Evolutionary conservation across 2,329 filamentous ascomycete genomes (phyloP).

Genomic region (Ascochyta pisi): DNA sequence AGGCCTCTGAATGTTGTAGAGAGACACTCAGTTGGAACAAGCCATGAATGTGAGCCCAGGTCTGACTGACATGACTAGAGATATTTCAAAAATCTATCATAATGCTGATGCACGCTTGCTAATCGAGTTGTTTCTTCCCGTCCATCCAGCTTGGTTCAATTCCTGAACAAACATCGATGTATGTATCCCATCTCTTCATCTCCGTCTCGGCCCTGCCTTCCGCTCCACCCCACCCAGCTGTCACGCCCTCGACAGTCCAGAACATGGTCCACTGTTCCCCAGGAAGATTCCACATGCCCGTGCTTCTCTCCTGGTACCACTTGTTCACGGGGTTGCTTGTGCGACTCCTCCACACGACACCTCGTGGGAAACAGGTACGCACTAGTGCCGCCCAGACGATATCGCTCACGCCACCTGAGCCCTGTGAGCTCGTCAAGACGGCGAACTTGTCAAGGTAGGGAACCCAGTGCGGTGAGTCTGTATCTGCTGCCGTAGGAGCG

Average conservation of each 20-base stretch:
- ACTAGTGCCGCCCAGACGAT: constrained; percentile 98
- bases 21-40: no score
- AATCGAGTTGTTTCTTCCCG: constrained; percentile 34
- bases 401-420: constrained; percentile 90
- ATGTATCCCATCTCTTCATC: constrained; percentile 55
- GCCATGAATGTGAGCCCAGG: no score
- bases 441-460: constrained; percentile 98
- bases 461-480: constrained; percentile 65
- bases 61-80: no score
- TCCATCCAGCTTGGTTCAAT: constrained; percentile 60
- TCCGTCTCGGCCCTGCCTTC: constrained; percentile 51
- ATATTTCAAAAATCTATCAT: no score
- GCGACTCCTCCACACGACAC: constrained; percentile 91
- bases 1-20: no score
- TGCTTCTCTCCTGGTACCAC: constrained; percentile 95
- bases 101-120: background rate
- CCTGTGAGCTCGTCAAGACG: constrained; percentile 85
- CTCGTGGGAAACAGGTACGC: constrained; percentile 81
- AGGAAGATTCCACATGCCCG: constrained; percentile 80
- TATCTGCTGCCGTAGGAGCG: background rate
- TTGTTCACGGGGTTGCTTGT: constrained; percentile 96
- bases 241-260: constrained; percentile 79
- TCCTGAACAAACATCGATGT: constrained; percentile 56
- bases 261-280: constrained; percentile 98
- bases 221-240: constrained; percentile 56